Evolutionary conservation across 768 basidiomycete species (phyloP).

Genomic region (Serendipita sp.): DNA sequence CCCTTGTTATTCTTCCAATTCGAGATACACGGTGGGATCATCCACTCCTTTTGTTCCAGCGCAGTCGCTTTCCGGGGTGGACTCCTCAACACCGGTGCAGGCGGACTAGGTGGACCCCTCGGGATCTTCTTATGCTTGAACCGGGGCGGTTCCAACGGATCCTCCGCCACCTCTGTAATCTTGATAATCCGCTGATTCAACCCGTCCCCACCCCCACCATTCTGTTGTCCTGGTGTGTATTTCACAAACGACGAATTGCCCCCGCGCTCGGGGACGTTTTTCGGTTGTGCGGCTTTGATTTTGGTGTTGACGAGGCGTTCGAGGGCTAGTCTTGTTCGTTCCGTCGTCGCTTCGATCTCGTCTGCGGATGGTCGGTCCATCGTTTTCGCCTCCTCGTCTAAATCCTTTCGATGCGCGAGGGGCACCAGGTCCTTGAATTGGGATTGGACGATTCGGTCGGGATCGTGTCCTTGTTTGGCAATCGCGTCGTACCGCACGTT

Average conservation of each 20-base stretch:
- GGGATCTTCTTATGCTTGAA: slow-evolving; percentile 99
- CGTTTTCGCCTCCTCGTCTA: slow-evolving; percentile 49
- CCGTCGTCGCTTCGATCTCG: slow-evolving; percentile 79
- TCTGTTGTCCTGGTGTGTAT: slow-evolving; percentile 90
- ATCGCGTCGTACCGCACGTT: slow-evolving; percentile 96
- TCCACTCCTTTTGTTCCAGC: slow-evolving; percentile 99
- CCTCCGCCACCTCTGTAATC: slow-evolving; percentile 96
- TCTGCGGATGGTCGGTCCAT: slow-evolving; percentile 95
- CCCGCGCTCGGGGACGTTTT: slow-evolving; percentile 74
- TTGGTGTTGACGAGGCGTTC: slow-evolving; percentile 90
- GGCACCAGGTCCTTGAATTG: slow-evolving; percentile 98
- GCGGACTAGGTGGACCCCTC: slow-evolving; percentile 87
- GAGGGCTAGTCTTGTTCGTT: slow-evolving; percentile 77
- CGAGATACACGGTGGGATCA: slow-evolving; percentile 98
- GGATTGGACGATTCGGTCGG: slow-evolving; percentile 75
- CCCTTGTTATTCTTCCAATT: slow-evolving; percentile 99
- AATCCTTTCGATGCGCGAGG: slow-evolving; percentile 72
- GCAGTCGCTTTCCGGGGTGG: slow-evolving; percentile 93
- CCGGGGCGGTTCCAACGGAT: slow-evolving; percentile 88
- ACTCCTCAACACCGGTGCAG: slow-evolving; percentile 86
- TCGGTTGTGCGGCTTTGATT: slow-evolving; percentile 97
- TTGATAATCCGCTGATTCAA: slow-evolving; percentile 95
- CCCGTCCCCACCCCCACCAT: slow-evolving; percentile 35
- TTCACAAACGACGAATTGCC: slow-evolving; percentile 83
- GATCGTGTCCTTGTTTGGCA: slow-evolving; percentile 84